phyloP scores from a whole-genome alignment of 768 basidiomycete species.

The Auricularia heimuer region DNA sequence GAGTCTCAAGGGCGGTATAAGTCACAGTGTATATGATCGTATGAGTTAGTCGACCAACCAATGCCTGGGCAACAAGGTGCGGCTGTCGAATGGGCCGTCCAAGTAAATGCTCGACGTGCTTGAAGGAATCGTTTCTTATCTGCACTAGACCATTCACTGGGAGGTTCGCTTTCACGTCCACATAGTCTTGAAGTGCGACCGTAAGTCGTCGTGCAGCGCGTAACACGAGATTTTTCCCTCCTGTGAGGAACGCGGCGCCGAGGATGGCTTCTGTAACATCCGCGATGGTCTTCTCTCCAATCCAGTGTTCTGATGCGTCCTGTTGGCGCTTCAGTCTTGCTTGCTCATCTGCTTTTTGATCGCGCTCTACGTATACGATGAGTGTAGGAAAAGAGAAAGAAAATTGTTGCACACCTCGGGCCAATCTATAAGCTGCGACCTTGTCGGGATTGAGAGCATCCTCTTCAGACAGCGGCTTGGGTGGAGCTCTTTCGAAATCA shows the following conservation, averaged over 20 bases:
- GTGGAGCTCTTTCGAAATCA: not conserved
- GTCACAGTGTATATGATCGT: not conserved
- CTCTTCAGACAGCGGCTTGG: not conserved
- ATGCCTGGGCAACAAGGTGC: slow-evolving; percentile 57
- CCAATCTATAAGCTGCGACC: not conserved
- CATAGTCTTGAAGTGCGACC: slow-evolving; percentile 67
- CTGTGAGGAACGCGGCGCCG: slow-evolving; percentile 69
- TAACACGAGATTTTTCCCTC: slow-evolving; percentile 59
- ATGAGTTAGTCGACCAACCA: slow-evolving; percentile 36
- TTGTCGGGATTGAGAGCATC: not conserved
- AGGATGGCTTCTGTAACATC: slow-evolving; percentile 82
- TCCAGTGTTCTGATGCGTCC: slow-evolving; percentile 39
- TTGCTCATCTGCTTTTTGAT: not conserved
- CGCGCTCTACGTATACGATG: slow-evolving; percentile 14
- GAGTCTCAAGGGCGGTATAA: not conserved
- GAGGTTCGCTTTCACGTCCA: slow-evolving; percentile 30
- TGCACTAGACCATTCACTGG: slow-evolving; percentile 33
- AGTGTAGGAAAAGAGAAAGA: not conserved
- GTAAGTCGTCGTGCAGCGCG: slow-evolving; percentile 53
- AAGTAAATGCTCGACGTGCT: slow-evolving; percentile 52
- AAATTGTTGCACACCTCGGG: not conserved
- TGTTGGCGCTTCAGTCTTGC: slow-evolving; percentile 31
- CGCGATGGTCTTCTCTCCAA: slow-evolving; percentile 80
- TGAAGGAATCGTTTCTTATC: slow-evolving; percentile 38
- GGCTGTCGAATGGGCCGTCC: slow-evolving; percentile 53